Evolutionary conservation across 768 basidiomycete species (phyloP).

Genomic region (Neoboletus brunneissimus): DNA sequence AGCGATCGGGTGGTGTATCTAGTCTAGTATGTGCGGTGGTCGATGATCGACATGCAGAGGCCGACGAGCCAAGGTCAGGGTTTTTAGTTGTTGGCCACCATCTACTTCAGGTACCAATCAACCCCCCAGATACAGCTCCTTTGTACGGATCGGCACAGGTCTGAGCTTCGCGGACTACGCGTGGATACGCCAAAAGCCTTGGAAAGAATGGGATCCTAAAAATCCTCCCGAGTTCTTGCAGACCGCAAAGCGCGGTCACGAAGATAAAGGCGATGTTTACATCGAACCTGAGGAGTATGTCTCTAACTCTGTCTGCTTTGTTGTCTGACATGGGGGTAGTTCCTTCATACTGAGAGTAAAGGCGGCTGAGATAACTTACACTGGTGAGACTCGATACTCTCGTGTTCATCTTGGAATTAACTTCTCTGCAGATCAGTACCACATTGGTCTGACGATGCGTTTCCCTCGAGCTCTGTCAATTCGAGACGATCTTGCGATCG

Average conservation of each 20-base stretch:
- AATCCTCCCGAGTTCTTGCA: constrained; percentile 68
- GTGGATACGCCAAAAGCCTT: constrained; percentile 78
- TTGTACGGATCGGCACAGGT: constrained; percentile 89
- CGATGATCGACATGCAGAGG: constrained; percentile 60
- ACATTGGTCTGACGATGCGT: constrained; percentile 85
- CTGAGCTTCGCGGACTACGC: constrained; percentile 82
- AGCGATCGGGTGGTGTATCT: constrained; percentile 84
- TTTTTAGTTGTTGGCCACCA: background rate
- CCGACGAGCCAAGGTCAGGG: constrained; percentile 59
- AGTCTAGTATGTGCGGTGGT: constrained; percentile 86
- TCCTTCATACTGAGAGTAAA: constrained; percentile 94
- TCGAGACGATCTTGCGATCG: constrained; percentile 70
- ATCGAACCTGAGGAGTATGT: constrained; percentile 84
- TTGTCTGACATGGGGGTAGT: constrained; percentile 39
- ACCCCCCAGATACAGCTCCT: constrained; percentile 68
- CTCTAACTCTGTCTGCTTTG: background rate
- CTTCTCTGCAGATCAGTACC: constrained; percentile 64
- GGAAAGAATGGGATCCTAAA: constrained; percentile 77
- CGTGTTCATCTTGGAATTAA: background rate
- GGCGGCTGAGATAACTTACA: constrained; percentile 82
- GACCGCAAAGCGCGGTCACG: constrained; percentile 56
- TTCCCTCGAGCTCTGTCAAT: constrained; percentile 86
- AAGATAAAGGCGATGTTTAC: constrained; percentile 90
- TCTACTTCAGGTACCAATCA: background rate
- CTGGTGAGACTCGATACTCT: constrained; percentile 44